These are phyloP conservation scores for Metrosideros polymorpha DNA, from an alignment of 441 rosid species.

Conservation along the genomic window DNA sequence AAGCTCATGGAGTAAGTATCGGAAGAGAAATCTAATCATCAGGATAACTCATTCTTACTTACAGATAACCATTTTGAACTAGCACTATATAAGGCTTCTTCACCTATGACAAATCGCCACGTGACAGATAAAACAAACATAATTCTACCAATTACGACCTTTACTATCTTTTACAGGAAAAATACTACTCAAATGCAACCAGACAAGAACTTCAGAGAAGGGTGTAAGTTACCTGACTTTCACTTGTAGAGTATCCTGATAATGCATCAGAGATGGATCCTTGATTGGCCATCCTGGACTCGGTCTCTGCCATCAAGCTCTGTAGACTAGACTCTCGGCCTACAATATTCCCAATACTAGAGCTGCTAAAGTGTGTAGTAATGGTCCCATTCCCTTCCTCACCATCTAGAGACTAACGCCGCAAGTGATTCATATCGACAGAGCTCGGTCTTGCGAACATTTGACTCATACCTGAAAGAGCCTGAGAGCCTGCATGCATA, in stretches of 20 bases:
- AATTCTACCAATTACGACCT: neutral
- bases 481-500: constrained; percentile 30
- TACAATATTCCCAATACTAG: constrained; percentile 22
- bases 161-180: neutral
- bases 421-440: constrained; percentile 15
- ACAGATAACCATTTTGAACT: neutral
- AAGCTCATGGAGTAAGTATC: neutral
- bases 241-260: constrained; percentile 20
- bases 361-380: constrained; percentile 13
- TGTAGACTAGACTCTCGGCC: constrained; percentile 36
- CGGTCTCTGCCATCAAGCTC: constrained; percentile 29
- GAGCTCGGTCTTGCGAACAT: constrained; percentile 21
- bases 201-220: neutral
- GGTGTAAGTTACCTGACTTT: neutral
- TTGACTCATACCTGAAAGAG: constrained; percentile 30
- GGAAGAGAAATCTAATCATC: neutral
- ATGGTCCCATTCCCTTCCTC: constrained; percentile 23
- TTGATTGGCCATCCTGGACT: constrained; percentile 39
- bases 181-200: neutral
- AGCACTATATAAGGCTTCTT: neutral
- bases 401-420: constrained; percentile 25
- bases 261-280: constrained; percentile 43
- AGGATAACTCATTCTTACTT: neutral
- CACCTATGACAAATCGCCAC: no score
- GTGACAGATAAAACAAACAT: neutral